These are phyloP conservation scores for Mortierella sp. DNA, from an alignment of 371 early-diverging fungal genomes.

Conservation along the genomic window DNA sequence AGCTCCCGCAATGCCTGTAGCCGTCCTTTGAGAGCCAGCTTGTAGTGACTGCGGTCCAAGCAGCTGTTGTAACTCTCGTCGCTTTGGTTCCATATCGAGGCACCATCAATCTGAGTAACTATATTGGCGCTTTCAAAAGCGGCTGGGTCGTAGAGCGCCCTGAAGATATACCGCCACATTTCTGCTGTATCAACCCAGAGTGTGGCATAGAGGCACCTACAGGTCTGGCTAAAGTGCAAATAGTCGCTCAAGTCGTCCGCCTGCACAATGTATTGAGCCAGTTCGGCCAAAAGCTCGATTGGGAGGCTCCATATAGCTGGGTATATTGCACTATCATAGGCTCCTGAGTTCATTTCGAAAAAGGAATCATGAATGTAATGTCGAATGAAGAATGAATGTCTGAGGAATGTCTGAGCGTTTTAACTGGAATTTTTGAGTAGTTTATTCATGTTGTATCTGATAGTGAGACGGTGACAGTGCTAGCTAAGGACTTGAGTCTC, in stretches of 20 bases:
- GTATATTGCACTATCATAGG: not conserved
- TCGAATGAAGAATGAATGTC: too few relatives aligned
- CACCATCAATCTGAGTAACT: not conserved
- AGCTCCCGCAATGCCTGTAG: not conserved
- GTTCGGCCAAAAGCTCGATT: not conserved
- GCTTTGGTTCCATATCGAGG: not conserved
- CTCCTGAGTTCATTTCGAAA: not conserved
- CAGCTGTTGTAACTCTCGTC: too few relatives aligned
- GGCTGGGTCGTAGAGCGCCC: slow-evolving; percentile 2
- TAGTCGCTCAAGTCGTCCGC: slow-evolving; percentile 9
- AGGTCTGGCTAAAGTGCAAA: slow-evolving; percentile 5
- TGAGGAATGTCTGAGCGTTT: not conserved
- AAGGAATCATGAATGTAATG: too few relatives aligned
- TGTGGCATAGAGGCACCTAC: slow-evolving; percentile 9
- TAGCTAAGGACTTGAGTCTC: slow-evolving; percentile 41
- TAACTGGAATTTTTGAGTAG: not conserved
- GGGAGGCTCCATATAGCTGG: not conserved
- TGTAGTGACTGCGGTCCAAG: not conserved
- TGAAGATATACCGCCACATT: slow-evolving; percentile 11
- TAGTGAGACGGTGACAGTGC: slow-evolving; percentile 16
- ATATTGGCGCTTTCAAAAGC: not conserved
- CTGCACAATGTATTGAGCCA: slow-evolving; percentile 7
- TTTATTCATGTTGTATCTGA: not conserved
- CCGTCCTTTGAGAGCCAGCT: not conserved
- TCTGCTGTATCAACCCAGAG: slow-evolving; percentile 10